Evolutionary conservation across 1,284 basidiomycete species (phyloP).

Genomic region (Ceratobasidium sp.): DNA sequence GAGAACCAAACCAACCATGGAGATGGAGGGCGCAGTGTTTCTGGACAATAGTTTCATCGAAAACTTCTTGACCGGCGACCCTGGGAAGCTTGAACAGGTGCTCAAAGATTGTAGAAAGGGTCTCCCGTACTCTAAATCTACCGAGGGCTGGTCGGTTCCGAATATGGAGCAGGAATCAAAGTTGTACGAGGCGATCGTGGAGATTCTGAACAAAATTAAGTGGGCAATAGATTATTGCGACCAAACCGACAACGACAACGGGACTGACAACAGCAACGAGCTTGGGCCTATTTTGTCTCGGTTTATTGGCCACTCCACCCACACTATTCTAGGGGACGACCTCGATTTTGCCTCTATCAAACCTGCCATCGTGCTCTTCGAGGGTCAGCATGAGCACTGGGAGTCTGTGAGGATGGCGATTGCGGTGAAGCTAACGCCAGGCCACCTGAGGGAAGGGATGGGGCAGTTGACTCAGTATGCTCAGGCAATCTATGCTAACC

Average conservation of each 20-base stretch:
- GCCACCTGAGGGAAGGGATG: slow-evolving; percentile 3
- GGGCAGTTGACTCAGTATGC: slow-evolving; percentile 25
- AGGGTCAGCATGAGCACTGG: slow-evolving; percentile 12
- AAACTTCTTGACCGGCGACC: slow-evolving; percentile 7
- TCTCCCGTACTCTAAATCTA: background rate
- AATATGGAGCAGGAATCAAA: background rate
- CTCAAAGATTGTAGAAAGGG: background rate
- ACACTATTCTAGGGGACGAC: slow-evolving; percentile 2
- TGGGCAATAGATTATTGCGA: no score
- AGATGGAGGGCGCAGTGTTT: slow-evolving; percentile 10
- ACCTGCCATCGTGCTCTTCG: slow-evolving; percentile 18
- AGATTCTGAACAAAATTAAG: slow-evolving; percentile 1
- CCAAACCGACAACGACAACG: no score
- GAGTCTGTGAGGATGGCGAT: slow-evolving; percentile 28
- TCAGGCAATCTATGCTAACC: slow-evolving; percentile 17
- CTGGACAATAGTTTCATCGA: background rate
- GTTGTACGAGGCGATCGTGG: background rate
- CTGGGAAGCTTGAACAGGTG: background rate
- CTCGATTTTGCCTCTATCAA: background rate
- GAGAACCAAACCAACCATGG: background rate
- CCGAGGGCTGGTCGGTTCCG: background rate
- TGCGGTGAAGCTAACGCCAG: slow-evolving; percentile 1
- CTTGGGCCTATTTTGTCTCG: no score
- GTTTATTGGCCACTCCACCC: background rate
- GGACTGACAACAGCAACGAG: no score